Conservation (phyloP, 495 filamentous ascomycete genomes). For the Hypoxylon perforatum region DNA sequence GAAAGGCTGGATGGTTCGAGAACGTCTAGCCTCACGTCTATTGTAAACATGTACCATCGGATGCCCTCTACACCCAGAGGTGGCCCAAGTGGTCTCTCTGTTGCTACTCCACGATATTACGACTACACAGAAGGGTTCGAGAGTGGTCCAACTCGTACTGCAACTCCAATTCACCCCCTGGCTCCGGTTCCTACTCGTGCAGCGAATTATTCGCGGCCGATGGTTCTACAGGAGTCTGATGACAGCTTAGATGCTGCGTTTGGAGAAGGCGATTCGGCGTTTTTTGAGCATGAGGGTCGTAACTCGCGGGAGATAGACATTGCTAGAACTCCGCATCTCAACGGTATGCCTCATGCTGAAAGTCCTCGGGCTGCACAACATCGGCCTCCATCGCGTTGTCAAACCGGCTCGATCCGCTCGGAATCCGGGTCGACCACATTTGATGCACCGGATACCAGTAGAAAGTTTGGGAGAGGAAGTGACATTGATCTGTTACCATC, state of each 20-base stretch:
- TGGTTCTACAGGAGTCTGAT: conserved; percentile 44
- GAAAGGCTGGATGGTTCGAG: conserved; percentile 43
- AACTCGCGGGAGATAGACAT: conserved; percentile 14
- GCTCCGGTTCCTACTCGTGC: conserved; percentile 50
- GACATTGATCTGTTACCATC: conserved; percentile 47
- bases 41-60: conserved; percentile 54
- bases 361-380: conserved; percentile 7
- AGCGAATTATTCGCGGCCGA: conserved; percentile 41
- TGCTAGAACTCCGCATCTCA: neutral
- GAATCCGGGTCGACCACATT: conserved; percentile 22
- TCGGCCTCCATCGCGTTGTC: conserved; percentile 21
- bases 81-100: conserved; percentile 23
- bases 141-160: conserved; percentile 25
- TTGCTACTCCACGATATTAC: conserved; percentile 55
- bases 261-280: conserved; percentile 37
- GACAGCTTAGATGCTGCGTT: conserved; percentile 36
- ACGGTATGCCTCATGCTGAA: conserved; percentile 4
- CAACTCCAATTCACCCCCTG: conserved; percentile 43
- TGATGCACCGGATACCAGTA: conserved; percentile 11
- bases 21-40: conserved; percentile 54
- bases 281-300: conserved; percentile 35
- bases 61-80: conserved; percentile 32
- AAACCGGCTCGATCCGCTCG: conserved; percentile 24
- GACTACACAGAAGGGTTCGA: conserved; percentile 66
- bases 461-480: conserved; percentile 29